Percentiles rank a stretch among this genome's conserved stretches.
These are phyloP conservation scores for Ogataea degrootiae DNA, from an alignment of 805 yeast species.

Conservation along the genomic window DNA sequence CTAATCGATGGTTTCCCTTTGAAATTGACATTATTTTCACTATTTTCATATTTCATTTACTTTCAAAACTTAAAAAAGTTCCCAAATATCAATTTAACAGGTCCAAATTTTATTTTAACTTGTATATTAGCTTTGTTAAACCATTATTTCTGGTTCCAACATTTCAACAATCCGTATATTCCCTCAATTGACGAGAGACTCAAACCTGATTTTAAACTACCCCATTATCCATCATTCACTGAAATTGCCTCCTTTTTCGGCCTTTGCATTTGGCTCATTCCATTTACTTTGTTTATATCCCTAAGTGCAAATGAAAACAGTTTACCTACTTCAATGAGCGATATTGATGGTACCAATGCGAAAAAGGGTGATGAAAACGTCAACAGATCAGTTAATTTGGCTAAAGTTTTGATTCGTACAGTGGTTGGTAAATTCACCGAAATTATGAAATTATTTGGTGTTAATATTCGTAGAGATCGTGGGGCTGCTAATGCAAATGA, in stretches of 20 bases:
- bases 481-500: constrained; percentile 24
- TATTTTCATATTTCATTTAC: constrained; percentile 68
- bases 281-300: constrained; percentile 87
- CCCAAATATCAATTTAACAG: constrained; percentile 74
- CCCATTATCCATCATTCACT: constrained; percentile 71
- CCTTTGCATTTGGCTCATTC: constrained; percentile 87
- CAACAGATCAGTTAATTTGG: constrained; percentile 55
- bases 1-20: constrained; percentile 79
- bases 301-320: constrained; percentile 88
- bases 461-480: constrained; percentile 36
- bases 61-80: constrained; percentile 72
- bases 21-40: constrained; percentile 58
- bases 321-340: constrained; percentile 48
- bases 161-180: constrained; percentile 67
- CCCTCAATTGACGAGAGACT: constrained; percentile 65
- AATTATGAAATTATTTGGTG: constrained; percentile 54
- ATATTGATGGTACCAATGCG: constrained; percentile 25
- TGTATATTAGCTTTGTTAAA: constrained; percentile 71
- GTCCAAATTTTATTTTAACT: constrained; percentile 65
- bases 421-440: constrained; percentile 44
- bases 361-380: constrained; percentile 21
- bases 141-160: constrained; percentile 86
- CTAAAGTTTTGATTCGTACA: constrained; percentile 57
- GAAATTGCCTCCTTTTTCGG: constrained; percentile 97
- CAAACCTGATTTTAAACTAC: constrained; percentile 54